These are phyloP conservation scores for Hymenochaete sp. DNA, from an alignment of 1,284 basidiomycete genomes.

Conservation along the genomic window DNA sequence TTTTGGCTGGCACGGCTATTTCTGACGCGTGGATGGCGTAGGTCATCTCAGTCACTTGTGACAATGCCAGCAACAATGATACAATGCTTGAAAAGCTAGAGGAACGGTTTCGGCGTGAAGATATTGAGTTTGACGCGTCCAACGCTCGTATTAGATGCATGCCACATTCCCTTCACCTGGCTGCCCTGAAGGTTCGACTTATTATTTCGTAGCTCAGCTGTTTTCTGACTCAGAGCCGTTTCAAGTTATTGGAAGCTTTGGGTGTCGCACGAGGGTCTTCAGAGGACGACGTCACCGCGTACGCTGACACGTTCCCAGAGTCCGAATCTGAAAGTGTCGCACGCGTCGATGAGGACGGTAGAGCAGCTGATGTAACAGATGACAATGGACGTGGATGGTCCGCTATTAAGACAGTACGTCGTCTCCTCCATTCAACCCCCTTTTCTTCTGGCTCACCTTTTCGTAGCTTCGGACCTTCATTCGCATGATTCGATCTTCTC, in stretches of 20 bases:
- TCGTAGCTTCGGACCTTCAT: neutral
- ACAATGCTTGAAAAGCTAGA: slow-evolving; percentile 14
- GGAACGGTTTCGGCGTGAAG: neutral
- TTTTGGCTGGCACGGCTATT: neutral
- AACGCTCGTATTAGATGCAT: slow-evolving; percentile 15
- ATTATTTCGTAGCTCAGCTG: neutral
- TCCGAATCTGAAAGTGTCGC: neutral
- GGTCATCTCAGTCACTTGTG: slow-evolving; percentile 12
- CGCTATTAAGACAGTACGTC: no score
- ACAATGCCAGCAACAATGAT: slow-evolving; percentile 19
- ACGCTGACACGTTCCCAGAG: neutral
- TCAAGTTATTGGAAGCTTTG: neutral
- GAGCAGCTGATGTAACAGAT: neutral
- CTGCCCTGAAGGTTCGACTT: slow-evolving; percentile 14
- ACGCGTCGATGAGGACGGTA: neutral
- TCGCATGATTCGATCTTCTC: neutral
- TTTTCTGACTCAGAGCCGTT: neutral
- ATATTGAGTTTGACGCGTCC: slow-evolving; percentile 4
- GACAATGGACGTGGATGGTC: neutral
- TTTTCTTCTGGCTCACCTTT: no score
- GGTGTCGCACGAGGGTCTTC: neutral
- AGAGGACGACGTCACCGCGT: neutral
- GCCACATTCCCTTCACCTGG: slow-evolving; percentile 17
- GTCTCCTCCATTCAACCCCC: neutral
- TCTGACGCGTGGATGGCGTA: no score